Conservation (phyloP, 768 basidiomycete species). For the Lentinula sp. region DNA sequence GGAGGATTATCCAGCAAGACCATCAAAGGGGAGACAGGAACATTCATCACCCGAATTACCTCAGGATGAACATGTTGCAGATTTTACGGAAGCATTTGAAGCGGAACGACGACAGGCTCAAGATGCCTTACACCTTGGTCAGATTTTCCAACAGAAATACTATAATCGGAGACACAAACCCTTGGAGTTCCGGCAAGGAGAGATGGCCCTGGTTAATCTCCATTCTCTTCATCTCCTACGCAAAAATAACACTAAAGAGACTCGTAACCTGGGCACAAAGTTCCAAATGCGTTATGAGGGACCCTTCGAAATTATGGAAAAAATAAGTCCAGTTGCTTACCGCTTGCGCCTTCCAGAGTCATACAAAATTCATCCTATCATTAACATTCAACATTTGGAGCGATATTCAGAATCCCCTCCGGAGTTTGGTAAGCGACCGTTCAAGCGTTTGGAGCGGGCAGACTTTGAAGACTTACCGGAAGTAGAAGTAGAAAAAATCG, state of each 20-base stretch:
- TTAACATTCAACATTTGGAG: conserved; percentile 10
- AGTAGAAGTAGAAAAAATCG: neutral
- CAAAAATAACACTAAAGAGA: neutral
- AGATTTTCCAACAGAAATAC: neutral
- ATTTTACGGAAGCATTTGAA: too few species aligned
- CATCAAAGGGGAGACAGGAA: too few species aligned
- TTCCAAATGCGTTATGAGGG: conserved; percentile 8
- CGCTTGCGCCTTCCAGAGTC: neutral
- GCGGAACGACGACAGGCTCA: neutral
- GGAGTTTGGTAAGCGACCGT: neutral
- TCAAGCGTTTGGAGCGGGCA: neutral
- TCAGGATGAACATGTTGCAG: too few species aligned
- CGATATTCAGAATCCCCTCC: too few species aligned
- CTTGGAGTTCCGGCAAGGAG: neutral
- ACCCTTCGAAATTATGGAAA: conserved; percentile 12
- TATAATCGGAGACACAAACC: neutral
- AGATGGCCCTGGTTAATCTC: neutral
- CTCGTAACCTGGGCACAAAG: conserved; percentile 7
- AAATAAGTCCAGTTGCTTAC: conserved; percentile 9
- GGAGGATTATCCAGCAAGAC: too few species aligned
- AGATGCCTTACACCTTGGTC: conserved; percentile 1
- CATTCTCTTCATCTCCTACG: neutral
- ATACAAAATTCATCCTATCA: conserved; percentile 8
- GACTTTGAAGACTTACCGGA: neutral
- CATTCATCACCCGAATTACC: too few species aligned